Evolutionary conservation across 2,329 filamentous ascomycete genomes (phyloP), one percentile per base, ranked within the genome.

Genomic region (Paracoccidioides lutzii): DNA sequence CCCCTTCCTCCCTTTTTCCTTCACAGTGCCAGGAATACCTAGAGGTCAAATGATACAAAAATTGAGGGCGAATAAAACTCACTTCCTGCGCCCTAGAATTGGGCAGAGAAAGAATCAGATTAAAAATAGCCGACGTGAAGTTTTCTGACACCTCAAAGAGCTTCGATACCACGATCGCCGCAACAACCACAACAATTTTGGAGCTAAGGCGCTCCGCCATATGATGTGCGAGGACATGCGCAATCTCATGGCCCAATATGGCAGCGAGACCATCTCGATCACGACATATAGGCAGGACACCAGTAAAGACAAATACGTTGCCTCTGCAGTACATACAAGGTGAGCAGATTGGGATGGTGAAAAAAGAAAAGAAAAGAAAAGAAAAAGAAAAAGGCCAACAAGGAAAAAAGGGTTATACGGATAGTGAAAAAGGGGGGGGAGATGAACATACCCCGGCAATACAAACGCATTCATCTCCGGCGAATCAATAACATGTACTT

Each of bases 261-360:
- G 81, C 78, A 5, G 81, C 81, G 14, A 84, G 67, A 0, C 80
- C 79, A 61, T 82, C 76, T 40, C 83, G 80, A 44, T 75, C 73
- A 46, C 70, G 58, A 59, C 79, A 81, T 30, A 83, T 67, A 3
- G 78, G 77, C 12, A 84, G 62, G 8, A 84, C 81, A 2, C 81
- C 81, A 2, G 79, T 78, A 61, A 81, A 83, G 0, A 84, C 81
- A 60, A 84, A 84, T 1, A 84, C 81, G 61, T 83, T 83, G 5
- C 81, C 81, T 3, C 75, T 75, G 54, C 49, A n/a, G 22, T 22
- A 22, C 2, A 22, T 22, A 22, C 22, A 22, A 22, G 22, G 22
- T 22, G 22, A 22, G 22, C 22, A 22, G 22, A 22, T 22, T 22
- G 22, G 22, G 22, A 22, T 22, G 22, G 22, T 22, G 22, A 22